phyloP scores from a whole-genome alignment of 129 eudicot species.

The Flaveria linearis region DNA sequence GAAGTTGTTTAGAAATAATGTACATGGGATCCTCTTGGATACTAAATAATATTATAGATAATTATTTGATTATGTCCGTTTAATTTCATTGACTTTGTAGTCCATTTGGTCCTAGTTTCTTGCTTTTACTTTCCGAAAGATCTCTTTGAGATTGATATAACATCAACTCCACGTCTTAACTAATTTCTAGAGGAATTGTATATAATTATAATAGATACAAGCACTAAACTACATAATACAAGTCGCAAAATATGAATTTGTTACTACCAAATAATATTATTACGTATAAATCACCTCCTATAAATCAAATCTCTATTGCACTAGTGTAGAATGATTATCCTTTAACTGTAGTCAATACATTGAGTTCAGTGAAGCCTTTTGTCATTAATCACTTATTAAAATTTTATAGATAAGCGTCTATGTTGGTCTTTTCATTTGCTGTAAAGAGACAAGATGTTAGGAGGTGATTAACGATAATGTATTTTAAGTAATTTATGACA shows the following conservation, averaged over 20 bases:
- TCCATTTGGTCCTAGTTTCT: constrained; percentile 9
- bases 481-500: no score
- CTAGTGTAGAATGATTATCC: neutral
- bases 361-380: no score
- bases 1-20: constrained; percentile 15
- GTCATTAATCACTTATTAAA: no score
- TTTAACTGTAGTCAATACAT: no score
- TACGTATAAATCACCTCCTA: neutral
- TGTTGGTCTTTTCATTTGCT: no score
- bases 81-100: constrained; percentile 28
- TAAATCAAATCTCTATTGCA: neutral
- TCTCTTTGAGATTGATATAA: constrained; percentile 1
- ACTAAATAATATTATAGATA: constrained; percentile 4
- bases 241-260: neutral
- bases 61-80: neutral
- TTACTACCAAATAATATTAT: neutral
- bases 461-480: no score
- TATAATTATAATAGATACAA: neutral
- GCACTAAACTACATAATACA: neutral
- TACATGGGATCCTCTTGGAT: constrained; percentile 19
- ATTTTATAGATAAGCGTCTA: no score
- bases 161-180: constrained; percentile 9
- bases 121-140: constrained; percentile 38
- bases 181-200: neutral
- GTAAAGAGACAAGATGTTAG: no score